Base-by-base conservation (phyloP, 257 asterid species). In the Nyctanthes arbortristis region DNA sequence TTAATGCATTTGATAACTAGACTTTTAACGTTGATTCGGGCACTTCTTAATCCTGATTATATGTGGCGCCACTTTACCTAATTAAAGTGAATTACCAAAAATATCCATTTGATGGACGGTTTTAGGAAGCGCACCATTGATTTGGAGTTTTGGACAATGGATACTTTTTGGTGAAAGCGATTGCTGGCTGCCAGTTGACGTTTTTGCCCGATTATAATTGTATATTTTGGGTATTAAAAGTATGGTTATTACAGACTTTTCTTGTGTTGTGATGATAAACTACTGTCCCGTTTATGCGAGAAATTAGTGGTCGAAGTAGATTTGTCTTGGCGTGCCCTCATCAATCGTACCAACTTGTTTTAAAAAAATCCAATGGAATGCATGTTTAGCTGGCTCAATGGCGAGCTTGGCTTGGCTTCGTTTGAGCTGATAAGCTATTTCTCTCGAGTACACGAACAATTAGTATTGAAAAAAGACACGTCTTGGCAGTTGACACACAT, bases 251-350 rank as follows among this genome's bases (percentile, higher is more conserved):
- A 0, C 7, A 24, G 77, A 58, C 74, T 35, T 52, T 52, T 25
- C 0, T 0, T 4, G 0, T 4, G n/a, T 0, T 0, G 13, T 45
- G 25, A 1, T 1, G 1, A 2, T 13, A 33, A 35, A 10, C 45
- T 33, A 77, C 75, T 57, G 36, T 13, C 16, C 49, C 67, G 24
- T 61, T 63, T 82, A 79, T 75, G 22, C 28, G 67, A 61, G 35
- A 85, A 81, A 80, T 70, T 7, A 69, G 90, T 85, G 96, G 93
- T 35, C 60, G 77, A 56, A 73, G 75, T 76, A 75, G 69, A 76
- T 31, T 81, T 83, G 91, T 78, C 89, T 85, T 80, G 92, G 85
- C 77, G 77, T 78, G 79, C 65, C 79, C 71, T 37, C 65, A 71
- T 71, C 72, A 68, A 58, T 59, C 30, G 30, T 13, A 55, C n/a